phyloP scores from a whole-genome alignment of 495 filamentous ascomycete genomes.

The Ascodesmis nigricans region DNA sequence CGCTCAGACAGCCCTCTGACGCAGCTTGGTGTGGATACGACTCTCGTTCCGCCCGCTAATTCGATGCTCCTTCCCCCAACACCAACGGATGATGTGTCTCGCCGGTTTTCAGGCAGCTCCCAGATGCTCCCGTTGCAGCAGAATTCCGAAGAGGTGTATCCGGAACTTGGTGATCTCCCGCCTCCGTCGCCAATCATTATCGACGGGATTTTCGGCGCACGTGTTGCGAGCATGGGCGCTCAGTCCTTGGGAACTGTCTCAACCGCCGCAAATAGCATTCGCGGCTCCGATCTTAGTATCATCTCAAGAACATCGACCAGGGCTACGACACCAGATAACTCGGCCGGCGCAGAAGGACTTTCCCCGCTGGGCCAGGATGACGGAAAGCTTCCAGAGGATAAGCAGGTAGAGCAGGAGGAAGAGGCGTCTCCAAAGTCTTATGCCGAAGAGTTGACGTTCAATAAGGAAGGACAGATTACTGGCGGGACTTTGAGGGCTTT shows the following conservation, averaged over 20 bases:
- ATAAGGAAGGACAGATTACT: conserved; percentile 85
- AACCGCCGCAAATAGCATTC: conserved; percentile 49
- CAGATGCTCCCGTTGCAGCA: too few relatives aligned
- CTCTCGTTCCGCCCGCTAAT: too few relatives aligned
- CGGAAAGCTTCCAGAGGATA: conserved; percentile 52
- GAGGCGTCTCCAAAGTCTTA: conserved; percentile 63
- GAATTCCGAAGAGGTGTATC: too few relatives aligned
- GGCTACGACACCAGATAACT: conserved; percentile 79
- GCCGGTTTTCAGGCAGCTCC: too few relatives aligned
- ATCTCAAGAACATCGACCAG: conserved; percentile 67
- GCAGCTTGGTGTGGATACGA: too few relatives aligned
- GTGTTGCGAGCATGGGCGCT: conserved; percentile 28
- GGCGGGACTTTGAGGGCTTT: conserved; percentile 80
- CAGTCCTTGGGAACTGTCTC: conserved; percentile 40
- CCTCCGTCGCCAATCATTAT: too few relatives aligned
- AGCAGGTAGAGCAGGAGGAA: conserved; percentile 40
- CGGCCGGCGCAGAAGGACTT: conserved; percentile 34
- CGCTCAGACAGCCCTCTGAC: too few relatives aligned
- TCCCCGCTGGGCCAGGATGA: conserved; percentile 48
- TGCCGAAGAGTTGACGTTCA: conserved; percentile 72
- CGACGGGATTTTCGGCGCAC: too few relatives aligned
- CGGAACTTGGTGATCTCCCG: too few relatives aligned
- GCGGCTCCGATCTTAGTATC: conserved; percentile 62
- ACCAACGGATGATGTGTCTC: conserved; percentile 7
- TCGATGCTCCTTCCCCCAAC: conserved; percentile 12